phyloP scores from a whole-genome alignment of 2,329 filamentous ascomycete species.

The Ascochyta pisi region DNA sequence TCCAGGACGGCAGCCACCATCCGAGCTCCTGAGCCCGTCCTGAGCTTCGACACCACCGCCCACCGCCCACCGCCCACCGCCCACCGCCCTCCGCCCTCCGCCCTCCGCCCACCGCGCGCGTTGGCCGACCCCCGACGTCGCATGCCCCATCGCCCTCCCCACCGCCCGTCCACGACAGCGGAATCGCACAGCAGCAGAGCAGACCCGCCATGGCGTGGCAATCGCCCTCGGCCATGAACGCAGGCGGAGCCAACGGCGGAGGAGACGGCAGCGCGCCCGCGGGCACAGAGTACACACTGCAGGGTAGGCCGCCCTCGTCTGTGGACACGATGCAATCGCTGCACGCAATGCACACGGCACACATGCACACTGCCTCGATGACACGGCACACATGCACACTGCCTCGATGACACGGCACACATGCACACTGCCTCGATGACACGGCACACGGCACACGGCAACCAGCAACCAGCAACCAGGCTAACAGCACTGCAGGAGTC shows the following conservation, averaged over 20 bases:
- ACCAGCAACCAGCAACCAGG: background rate
- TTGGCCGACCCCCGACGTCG: conserved; percentile 37
- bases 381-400: background rate
- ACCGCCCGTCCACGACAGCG: conserved; percentile 33
- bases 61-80: too few relatives aligned
- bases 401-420: background rate
- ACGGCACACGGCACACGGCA: background rate
- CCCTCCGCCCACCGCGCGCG: conserved; percentile 7
- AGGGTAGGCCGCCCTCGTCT: conserved; percentile 58
- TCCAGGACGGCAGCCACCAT: too few relatives aligned
- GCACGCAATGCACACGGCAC: conserved; percentile 2
- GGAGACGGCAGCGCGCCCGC: conserved; percentile 59
- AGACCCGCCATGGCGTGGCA: conserved; percentile 70
- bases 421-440: too few relatives aligned
- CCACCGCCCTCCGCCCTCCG: too few relatives aligned
- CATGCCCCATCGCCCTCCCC: conserved; percentile 33
- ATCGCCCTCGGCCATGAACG: conserved; percentile 68
- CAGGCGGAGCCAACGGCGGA: conserved; percentile 60
- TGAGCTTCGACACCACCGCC: conserved; percentile 21
- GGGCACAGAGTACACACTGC: conserved; percentile 75
- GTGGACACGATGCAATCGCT: conserved; percentile 12
- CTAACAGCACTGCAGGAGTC: conserved; percentile 68
- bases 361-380: conserved; percentile 6
- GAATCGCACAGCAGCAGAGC: conserved; percentile 24
- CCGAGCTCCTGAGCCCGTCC: conserved; percentile 27